These are phyloP conservation scores for Plasmodium yoelii DNA, from an alignment of 169 alveolate genomes.

Conservation along the genomic window DNA sequence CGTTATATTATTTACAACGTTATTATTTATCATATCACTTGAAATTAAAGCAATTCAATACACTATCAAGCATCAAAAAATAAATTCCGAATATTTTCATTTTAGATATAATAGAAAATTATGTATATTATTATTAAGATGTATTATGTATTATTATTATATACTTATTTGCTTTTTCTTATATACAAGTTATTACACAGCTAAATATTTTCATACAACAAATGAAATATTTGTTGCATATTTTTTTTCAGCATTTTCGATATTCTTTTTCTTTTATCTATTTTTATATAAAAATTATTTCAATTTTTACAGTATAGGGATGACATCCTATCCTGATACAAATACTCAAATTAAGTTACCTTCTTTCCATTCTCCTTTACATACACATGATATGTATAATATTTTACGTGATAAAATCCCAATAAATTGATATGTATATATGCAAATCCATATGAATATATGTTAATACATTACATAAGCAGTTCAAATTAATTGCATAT, in stretches of 20 bases:
- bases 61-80: conserved; percentile 62
- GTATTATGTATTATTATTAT: conserved; percentile 59
- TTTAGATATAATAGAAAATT: conserved; percentile 73
- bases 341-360: not conserved
- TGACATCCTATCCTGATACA: conserved; percentile 37
- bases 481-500: no score
- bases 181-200: conserved; percentile 71
- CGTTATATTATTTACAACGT: conserved; percentile 71
- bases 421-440: conserved; percentile 14
- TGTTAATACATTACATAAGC: not conserved
- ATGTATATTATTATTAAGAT: conserved; percentile 40
- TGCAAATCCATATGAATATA: not conserved
- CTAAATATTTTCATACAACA: conserved; percentile 75
- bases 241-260: conserved; percentile 76
- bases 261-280: conserved; percentile 65
- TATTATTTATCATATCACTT: conserved; percentile 56
- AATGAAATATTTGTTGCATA: conserved; percentile 78
- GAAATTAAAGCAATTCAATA: conserved; percentile 71
- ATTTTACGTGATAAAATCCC: conserved; percentile 40
- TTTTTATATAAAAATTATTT: conserved; percentile 73
- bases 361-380: conserved; percentile 25
- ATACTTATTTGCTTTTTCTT: conserved; percentile 71
- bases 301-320: conserved; percentile 74
- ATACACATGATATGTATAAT: not conserved
- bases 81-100: conserved; percentile 63